These are phyloP conservation scores for Boletus sp. DNA, from an alignment of 768 basidiomycete genomes.

Conservation along the genomic window DNA sequence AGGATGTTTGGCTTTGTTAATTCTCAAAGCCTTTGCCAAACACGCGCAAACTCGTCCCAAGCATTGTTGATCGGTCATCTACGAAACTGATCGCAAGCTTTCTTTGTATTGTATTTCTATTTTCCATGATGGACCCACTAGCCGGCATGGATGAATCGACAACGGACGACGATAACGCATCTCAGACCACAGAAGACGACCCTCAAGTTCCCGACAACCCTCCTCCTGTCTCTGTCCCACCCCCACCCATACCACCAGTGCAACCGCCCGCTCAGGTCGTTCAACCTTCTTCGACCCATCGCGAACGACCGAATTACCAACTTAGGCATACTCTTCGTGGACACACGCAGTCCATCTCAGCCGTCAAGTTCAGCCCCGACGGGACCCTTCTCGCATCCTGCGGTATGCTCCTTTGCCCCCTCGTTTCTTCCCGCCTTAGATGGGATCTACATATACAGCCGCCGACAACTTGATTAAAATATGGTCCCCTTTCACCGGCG, in stretches of 20 bases:
- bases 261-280: slow-evolving; percentile 33
- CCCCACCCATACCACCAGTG: slow-evolving; percentile 30
- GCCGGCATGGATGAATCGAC: slow-evolving; percentile 43
- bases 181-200: slow-evolving; percentile 85
- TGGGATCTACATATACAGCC: slow-evolving; percentile 42
- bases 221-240: slow-evolving; percentile 38
- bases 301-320: slow-evolving; percentile 61
- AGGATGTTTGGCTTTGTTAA: slow-evolving; percentile 24
- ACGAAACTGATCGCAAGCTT: background rate
- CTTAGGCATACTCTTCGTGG: slow-evolving; percentile 67
- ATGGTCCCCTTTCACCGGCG: slow-evolving; percentile 79
- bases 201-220: slow-evolving; percentile 69
- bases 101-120: background rate
- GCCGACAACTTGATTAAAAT: slow-evolving; percentile 79
- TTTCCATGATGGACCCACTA: slow-evolving; percentile 19
- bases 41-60: slow-evolving; percentile 19
- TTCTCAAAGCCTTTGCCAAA: slow-evolving; percentile 25
- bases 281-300: slow-evolving; percentile 38
- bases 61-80: background rate
- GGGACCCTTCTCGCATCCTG: slow-evolving; percentile 85
- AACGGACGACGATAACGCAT: slow-evolving; percentile 62
- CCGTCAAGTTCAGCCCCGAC: slow-evolving; percentile 90
- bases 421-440: background rate
- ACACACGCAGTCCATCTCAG: slow-evolving; percentile 81
- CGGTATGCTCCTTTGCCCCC: slow-evolving; percentile 48